Evolutionary conservation across 495 filamentous ascomycete genomes (phyloP).

Genomic region (Podospora pseudopauciseta): DNA sequence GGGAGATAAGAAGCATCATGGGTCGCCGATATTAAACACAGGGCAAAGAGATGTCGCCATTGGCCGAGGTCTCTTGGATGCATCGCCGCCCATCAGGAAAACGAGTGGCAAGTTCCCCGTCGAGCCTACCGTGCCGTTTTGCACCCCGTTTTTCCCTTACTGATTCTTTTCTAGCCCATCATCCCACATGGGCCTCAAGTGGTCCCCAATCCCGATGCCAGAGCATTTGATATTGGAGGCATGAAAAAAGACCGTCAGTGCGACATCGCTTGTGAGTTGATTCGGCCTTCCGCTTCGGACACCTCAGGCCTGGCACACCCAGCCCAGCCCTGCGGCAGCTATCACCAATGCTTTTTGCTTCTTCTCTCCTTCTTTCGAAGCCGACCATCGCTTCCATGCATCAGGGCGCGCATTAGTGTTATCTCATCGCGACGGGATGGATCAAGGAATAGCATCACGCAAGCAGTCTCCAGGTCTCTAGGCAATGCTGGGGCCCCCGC

Average conservation of each 20-base stretch:
- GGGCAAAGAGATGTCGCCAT: conserved; percentile 12
- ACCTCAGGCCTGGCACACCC: not conserved
- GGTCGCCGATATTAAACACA: conserved; percentile 18
- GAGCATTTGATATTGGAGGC: not conserved
- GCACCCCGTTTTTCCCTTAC: not conserved
- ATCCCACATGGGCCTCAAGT: not conserved
- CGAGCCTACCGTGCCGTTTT: conserved; percentile 2
- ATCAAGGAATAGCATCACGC: conserved; percentile 2
- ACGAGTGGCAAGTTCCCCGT: conserved; percentile 13
- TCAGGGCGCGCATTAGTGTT: conserved; percentile 13
- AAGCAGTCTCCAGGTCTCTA: conserved; percentile 4
- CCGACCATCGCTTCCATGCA: conserved; percentile 9
- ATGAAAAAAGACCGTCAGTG: conserved; percentile 2
- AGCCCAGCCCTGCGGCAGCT: not conserved
- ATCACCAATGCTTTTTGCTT: not conserved
- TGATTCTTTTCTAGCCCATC: not conserved
- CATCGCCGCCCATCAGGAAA: conserved; percentile 3
- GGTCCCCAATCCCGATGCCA: not conserved
- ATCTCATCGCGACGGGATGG: conserved; percentile 22
- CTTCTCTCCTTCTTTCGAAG: conserved; percentile 7
- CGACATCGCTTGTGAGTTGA: conserved; percentile 7
- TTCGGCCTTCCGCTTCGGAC: conserved; percentile 1
- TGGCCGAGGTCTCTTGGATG: conserved; percentile 22
- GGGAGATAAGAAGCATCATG: conserved; percentile 27
- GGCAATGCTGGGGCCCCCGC: conserved; percentile 24